Percentiles rank a stretch among this genome's conserved stretches.
These are phyloP conservation scores for Nothophaeocryptopus gaeumannii DNA, from an alignment of 2,329 filamentous ascomycete genomes.

Conservation along the genomic window DNA sequence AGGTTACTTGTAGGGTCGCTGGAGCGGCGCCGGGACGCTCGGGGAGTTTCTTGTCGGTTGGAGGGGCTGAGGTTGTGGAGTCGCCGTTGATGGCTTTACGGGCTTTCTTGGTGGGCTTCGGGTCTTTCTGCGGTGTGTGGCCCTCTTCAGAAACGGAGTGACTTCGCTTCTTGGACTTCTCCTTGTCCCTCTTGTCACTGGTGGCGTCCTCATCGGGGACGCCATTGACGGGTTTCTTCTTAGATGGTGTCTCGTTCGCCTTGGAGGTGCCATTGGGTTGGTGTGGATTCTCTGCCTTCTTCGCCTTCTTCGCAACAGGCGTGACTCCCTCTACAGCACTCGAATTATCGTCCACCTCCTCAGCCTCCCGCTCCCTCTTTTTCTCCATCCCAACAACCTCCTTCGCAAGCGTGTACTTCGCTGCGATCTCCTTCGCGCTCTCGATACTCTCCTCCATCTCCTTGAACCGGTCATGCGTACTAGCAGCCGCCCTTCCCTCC, in stretches of 20 bases:
- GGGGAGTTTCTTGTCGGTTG: neutral
- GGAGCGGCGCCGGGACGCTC: neutral
- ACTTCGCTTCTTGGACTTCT: slow-evolving; percentile 1
- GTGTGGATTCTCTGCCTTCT: neutral
- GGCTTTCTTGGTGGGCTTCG: slow-evolving; percentile 5
- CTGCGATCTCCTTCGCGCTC: slow-evolving; percentile 21
- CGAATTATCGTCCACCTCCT: neutral
- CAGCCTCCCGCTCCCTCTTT: neutral
- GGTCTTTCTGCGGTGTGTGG: neutral
- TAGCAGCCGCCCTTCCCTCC: slow-evolving; percentile 22
- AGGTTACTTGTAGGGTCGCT: too few relatives aligned
- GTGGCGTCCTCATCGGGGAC: neutral
- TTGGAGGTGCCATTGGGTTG: slow-evolving; percentile 2
- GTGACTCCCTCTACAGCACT: neutral
- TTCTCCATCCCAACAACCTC: slow-evolving; percentile 1
- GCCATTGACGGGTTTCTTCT: slow-evolving; percentile 1
- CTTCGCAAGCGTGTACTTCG: slow-evolving; percentile 12
- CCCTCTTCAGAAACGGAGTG: slow-evolving; percentile 1
- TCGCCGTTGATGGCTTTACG: neutral
- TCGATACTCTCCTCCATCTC: slow-evolving; percentile 23
- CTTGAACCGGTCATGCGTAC: slow-evolving; percentile 25
- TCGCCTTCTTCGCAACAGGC: neutral
- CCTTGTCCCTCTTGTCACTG: slow-evolving; percentile 10
- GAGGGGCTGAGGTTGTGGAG: neutral
- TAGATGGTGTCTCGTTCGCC: neutral